A percentile compares a stretch with the other conserved stretches of the same genome.
Conservation (phyloP, 2,329 filamentous ascomycete genomes). For the Lachnellula occidentalis region DNA sequence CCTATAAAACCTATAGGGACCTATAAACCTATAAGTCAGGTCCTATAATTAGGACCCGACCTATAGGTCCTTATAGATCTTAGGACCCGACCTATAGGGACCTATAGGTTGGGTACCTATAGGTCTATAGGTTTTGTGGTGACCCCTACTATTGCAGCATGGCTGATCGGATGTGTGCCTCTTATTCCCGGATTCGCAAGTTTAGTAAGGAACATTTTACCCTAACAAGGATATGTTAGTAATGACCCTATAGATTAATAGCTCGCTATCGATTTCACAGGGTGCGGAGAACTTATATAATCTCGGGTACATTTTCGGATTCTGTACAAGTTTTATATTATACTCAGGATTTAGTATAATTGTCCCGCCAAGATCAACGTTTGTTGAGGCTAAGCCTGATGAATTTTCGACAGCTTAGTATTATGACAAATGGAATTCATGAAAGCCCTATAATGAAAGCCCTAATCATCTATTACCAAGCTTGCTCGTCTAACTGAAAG, state of each 20-base stretch:
- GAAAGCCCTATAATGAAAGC: too few species aligned
- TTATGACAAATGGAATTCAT: too few species aligned
- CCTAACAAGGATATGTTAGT: not conserved
- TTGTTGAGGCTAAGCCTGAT: not conserved
- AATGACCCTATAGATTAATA: not conserved
- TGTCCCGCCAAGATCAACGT: not conserved
- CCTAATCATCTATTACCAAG: too few species aligned
- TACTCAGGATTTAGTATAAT: not conserved
- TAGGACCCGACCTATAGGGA: too few species aligned
- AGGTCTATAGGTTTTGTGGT: too few species aligned
- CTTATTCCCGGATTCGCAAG: conserved; percentile 7
- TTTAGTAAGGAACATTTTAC: not conserved
- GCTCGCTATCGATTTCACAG: not conserved
- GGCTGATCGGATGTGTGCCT: conserved; percentile 6
- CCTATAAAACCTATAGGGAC: too few species aligned
- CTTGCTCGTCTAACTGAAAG: too few species aligned
- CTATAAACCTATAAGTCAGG: too few species aligned
- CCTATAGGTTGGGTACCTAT: too few species aligned
- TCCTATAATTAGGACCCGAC: too few species aligned
- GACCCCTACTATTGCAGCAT: conserved; percentile 8
- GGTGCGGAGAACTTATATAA: not conserved
- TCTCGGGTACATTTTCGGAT: not conserved
- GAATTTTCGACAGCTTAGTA: too few species aligned
- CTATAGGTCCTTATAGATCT: too few species aligned
- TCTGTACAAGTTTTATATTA: not conserved